A percentile compares a stretch with the other conserved stretches of the same genome.
phyloP scores from a whole-genome alignment of 23 red algal species.

The Gracilaria domingensis region DNA sequence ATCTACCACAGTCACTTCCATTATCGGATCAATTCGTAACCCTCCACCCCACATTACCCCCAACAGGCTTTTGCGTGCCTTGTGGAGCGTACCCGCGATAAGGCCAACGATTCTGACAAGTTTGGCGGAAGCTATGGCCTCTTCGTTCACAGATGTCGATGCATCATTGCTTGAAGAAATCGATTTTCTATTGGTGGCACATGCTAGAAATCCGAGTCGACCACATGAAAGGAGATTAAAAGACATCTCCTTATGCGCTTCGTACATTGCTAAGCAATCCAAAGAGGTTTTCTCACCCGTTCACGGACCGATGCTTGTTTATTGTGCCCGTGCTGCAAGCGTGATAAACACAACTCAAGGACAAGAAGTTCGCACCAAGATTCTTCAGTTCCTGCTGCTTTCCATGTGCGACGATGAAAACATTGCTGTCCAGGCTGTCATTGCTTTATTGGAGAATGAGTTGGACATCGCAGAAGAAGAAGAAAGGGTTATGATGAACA shows the following conservation, averaged over 20 bases:
- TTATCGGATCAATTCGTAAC: constrained; percentile 30
- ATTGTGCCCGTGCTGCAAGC: constrained; percentile 25
- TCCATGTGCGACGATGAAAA: constrained; percentile 21
- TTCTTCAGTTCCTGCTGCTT: constrained; percentile 29
- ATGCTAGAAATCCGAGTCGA: constrained; percentile 3
- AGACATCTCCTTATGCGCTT: constrained; percentile 13
- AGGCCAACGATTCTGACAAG: constrained; percentile 4
- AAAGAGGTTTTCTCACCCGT: constrained; percentile 13
- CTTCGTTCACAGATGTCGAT: constrained; percentile 24
- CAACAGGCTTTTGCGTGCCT: not conserved
- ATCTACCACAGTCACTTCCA: not conserved
- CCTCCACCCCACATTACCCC: constrained; percentile 10
- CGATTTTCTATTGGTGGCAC: constrained; percentile 23
- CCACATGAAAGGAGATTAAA: not conserved
- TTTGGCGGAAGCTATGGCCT: constrained; percentile 10
- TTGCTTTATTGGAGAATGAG: constrained; percentile 36
- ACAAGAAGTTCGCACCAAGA: constrained; percentile 21
- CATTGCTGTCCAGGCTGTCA: constrained; percentile 37
- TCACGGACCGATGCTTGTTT: constrained; percentile 31
- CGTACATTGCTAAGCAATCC: constrained; percentile 1
- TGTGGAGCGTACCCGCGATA: constrained; percentile 7
- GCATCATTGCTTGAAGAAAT: constrained; percentile 37
- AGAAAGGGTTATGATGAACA: constrained; percentile 38
- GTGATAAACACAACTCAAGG: not conserved
- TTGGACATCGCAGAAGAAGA: constrained; percentile 15